Evolutionary conservation across 2,329 filamentous ascomycete genomes (phyloP), one percentile per base, ranked within the genome.

Genomic region (Monosporascus sp.): DNA sequence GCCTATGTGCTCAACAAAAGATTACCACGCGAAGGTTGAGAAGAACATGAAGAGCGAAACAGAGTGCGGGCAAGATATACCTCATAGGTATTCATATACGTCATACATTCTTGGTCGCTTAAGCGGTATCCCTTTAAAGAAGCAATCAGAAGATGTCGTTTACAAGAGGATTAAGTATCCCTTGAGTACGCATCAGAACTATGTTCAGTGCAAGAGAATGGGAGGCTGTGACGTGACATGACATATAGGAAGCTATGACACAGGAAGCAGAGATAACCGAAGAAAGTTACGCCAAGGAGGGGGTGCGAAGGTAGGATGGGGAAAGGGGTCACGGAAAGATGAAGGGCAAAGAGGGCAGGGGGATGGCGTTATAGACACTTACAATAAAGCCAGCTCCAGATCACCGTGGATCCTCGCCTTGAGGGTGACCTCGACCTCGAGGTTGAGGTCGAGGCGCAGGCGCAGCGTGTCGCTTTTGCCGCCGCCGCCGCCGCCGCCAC

Each of bases 381-480:
- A 81, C 78, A 81, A 72, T 61, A 94, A 78, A 59, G 85, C 87
- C 59, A 94, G 71, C 48, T 88, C 90, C 59, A 95, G 73, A 74
- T 95, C 91, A 67, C 91, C 91, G 61, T 91, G 85, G 62, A 94
- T 92, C 71, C 87, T 86, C 22, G 89, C 89, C 78, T 94, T 94
- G 55, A 94, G 79, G 64, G 91, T 87, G 58, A 94, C 89, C 71
- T 94, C 89, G 52, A 94, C 81, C 63, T 94, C 89, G 54, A 94
- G 76, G 70, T 94, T 94, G 56, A 91, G 78, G 66, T 94, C 89
- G 19, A 93, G 74, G 48, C 86, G 80, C 63, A 94, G 72, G 65
- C 86, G 85, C 66, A 92, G 73, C 26, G 88, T 88, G 63, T 92
- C 66, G 40, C 62, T 78, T 65, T 78, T 76, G 64, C 78, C 76